Percentiles rank a stretch among this genome's conserved stretches.
Conservation (phyloP, 2,329 filamentous ascomycete species). For the Pseudogymnoascus verrucosus region DNA sequence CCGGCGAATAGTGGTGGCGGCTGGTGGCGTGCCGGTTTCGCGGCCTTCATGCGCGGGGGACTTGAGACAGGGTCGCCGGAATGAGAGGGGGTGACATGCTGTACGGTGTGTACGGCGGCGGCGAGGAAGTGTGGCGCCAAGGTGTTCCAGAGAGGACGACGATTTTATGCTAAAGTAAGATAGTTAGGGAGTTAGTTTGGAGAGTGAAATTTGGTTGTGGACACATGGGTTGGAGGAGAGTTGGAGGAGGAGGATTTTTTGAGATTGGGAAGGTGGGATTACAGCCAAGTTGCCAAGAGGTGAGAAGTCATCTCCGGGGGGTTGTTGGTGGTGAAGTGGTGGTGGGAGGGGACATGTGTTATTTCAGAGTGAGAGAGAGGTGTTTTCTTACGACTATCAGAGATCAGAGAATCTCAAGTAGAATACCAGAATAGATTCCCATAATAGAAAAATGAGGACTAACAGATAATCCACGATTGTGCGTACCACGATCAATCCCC, state of each 20-base stretch:
- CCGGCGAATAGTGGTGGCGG: not conserved
- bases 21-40: not conserved
- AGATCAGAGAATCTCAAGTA: not conserved
- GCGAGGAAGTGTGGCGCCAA: not conserved
- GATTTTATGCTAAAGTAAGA: no score
- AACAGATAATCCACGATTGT: not conserved
- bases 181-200: no score
- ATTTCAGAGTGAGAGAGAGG: not conserved
- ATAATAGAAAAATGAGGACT: not conserved
- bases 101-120: not conserved
- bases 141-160: not conserved
- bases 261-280: not conserved
- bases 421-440: not conserved
- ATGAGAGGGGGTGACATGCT: not conserved
- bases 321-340: not conserved
- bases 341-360: not conserved
- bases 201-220: no score
- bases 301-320: not conserved
- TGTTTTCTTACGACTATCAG: not conserved
- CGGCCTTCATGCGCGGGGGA: not conserved
- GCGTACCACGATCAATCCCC: not conserved
- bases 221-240: no score
- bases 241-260: no score
- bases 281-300: not conserved
- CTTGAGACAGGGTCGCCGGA: not conserved